Conservation (phyloP, 1,284 basidiomycete genomes). For the Cryptococcus deneoformans region DNA sequence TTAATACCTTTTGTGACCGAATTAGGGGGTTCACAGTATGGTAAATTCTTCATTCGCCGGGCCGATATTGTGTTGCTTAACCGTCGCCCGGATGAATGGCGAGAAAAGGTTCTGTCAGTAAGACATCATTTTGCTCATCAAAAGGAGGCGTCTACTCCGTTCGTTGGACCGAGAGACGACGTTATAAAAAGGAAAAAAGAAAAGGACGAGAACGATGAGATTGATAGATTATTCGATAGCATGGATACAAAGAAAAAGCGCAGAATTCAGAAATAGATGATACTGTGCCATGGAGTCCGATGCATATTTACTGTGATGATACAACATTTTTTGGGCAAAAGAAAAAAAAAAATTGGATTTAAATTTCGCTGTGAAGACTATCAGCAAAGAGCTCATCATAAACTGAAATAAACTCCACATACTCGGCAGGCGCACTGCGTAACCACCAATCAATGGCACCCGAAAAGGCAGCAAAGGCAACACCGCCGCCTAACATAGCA, state of each 20-base stretch:
- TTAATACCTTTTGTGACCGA: conserved; percentile 65
- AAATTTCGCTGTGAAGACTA: no score
- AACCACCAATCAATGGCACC: conserved; percentile 83
- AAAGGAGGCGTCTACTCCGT: conserved; percentile 16
- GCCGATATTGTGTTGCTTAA: conserved; percentile 75
- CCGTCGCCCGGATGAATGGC: conserved; percentile 79
- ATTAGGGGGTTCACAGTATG: conserved; percentile 73
- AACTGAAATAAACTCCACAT: conserved; percentile 43
- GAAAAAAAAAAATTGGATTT: no score
- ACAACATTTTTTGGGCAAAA: no score
- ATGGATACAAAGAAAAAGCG: conserved; percentile 27
- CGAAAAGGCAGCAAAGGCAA: conserved; percentile 89
- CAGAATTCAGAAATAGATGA: conserved; percentile 2
- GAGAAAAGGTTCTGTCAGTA: conserved; percentile 54
- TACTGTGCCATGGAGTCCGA: no score
- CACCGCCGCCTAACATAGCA: conserved; percentile 74
- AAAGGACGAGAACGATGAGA: conserved; percentile 23
- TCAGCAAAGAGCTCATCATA: neutral
- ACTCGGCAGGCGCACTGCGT: conserved; percentile 79
- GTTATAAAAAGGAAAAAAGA: conserved; percentile 30
- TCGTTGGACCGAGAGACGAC: conserved; percentile 9
- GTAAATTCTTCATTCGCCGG: conserved; percentile 77
- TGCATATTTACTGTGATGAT: no score
- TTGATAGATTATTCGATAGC: conserved; percentile 30
- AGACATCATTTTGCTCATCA: conserved; percentile 49